Evolutionary conservation across 345 rosid species (phyloP), one percentile per base, ranked within the genome.

Genomic region (Mercurialis annua): DNA sequence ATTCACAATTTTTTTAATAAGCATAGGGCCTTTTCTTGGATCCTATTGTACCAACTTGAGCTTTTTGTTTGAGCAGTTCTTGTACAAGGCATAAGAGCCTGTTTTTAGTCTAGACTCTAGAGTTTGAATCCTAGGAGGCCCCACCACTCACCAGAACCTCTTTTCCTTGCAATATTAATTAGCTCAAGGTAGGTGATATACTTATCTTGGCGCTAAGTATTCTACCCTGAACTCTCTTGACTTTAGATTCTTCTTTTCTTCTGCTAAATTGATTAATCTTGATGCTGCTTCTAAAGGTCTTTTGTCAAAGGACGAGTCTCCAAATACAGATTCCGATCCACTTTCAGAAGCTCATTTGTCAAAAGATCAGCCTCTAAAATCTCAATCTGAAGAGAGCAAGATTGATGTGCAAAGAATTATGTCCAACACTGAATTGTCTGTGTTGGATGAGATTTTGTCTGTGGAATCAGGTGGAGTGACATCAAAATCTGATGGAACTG

Each of bases 361-460:
- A 51, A 87, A 85, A 77, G 71, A 81, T 38, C 91, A 71, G 75
- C 77, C 90, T 68, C 62, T 60, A 67, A 71, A 73, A 73, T 43
- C 78, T 27, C 82, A 84, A 54, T 67, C 77, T 52, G 80, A 83
- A 71, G 77, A 43, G 10, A 70, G 66, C 44, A 58, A 70, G 74
- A 62, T 51, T 66, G 77, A 73, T 71, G 70, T 42, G 54, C 31
- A 47, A 52, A 76, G 69, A 63, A 63, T 38, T 59, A 73, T 36
- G 2, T 21, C 48, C 44, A 84, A 81, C 75, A 59, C 80, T 73
- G 86, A 78, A 56, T 47, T 73, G 70, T 81, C 89, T 55, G 77
- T 81, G 53, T 76, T 90, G 74, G 97, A 93, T 82, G 95, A 90
- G 78, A 85, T 93, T 77, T 76, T 93, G 69, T 81, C 90, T 52